These are phyloP conservation scores for Blumeriella jaapii DNA, from an alignment of 2,329 filamentous ascomycete species.

Conservation along the genomic window DNA sequence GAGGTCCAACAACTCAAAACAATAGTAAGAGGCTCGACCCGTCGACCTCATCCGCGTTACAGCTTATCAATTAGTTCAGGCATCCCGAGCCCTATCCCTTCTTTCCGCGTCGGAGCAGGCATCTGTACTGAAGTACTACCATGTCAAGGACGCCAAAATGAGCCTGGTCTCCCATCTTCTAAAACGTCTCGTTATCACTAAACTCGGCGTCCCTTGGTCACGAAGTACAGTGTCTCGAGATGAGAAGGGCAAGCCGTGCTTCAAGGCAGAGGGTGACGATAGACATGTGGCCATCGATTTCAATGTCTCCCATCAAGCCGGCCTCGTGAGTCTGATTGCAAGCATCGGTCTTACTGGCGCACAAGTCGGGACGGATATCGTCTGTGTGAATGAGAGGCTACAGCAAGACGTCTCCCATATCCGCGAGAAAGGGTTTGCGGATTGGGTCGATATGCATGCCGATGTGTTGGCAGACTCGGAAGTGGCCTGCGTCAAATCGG, in stretches of 20 bases:
- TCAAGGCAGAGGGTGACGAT: constrained; percentile 16
- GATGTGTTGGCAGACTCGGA: constrained; percentile 58
- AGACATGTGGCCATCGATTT: constrained; percentile 37
- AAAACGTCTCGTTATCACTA: constrained; percentile 58
- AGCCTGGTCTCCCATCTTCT: constrained; percentile 60
- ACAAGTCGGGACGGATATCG: constrained; percentile 63
- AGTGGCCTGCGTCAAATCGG: constrained; percentile 45
- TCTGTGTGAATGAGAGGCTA: constrained; percentile 59
- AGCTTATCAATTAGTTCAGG: constrained; percentile 29
- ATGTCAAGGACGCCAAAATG: constrained; percentile 64
- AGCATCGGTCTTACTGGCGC: constrained; percentile 22
- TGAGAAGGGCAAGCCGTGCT: constrained; percentile 34
- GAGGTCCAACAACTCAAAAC: constrained; percentile 28
- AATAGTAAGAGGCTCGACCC: constrained; percentile 15
- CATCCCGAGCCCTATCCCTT: constrained; percentile 40
- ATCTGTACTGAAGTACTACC: constrained; percentile 48
- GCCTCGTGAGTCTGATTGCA: constrained; percentile 58
- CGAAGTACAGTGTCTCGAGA: constrained; percentile 45
- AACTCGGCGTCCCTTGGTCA: constrained; percentile 48
- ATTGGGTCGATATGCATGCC: constrained; percentile 60
- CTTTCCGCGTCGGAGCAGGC: constrained; percentile 44
- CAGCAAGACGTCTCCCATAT: constrained; percentile 49
- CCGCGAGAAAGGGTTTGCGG: constrained; percentile 45
- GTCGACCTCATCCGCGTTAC: not conserved
- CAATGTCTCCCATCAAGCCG: constrained; percentile 71